A percentile compares a stretch with the other conserved stretches of the same genome.
Conservation (phyloP, 768 basidiomycete species). For the Roridomyces roridus region DNA sequence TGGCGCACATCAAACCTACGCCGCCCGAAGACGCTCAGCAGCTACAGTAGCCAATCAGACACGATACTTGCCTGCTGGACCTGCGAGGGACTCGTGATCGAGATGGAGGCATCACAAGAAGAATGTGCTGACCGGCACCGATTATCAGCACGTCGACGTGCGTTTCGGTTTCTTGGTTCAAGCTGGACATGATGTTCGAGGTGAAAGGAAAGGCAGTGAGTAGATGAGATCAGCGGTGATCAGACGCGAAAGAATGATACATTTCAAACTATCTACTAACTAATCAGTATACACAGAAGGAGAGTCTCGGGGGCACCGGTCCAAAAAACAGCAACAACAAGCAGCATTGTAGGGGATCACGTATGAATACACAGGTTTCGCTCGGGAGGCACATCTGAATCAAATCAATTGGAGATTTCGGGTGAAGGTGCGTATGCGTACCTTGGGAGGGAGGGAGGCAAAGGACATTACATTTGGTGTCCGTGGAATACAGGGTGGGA, state of each 20-base stretch:
- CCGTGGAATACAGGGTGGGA: slow-evolving; percentile 68
- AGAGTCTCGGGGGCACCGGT: not conserved
- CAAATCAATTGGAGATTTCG: too few relatives aligned
- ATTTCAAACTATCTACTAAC: slow-evolving; percentile 11
- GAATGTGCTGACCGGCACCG: slow-evolving; percentile 51
- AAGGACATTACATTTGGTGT: slow-evolving; percentile 30
- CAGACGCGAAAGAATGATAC: too few relatives aligned
- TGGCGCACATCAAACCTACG: slow-evolving; percentile 69
- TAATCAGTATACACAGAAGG: not conserved
- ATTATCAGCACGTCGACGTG: slow-evolving; percentile 65
- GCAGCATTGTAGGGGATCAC: slow-evolving; percentile 8
- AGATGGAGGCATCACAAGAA: too few relatives aligned
- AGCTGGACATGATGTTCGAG: too few relatives aligned
- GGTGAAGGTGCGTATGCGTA: not conserved
- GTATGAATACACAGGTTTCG: not conserved
- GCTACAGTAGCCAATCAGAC: too few relatives aligned
- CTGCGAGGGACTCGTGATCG: slow-evolving; percentile 39
- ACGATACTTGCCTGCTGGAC: slow-evolving; percentile 48
- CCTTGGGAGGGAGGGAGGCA: not conserved
- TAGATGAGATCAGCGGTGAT: too few relatives aligned
- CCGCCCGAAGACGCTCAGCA: too few relatives aligned
- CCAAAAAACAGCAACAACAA: not conserved
- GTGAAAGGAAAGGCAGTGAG: too few relatives aligned
- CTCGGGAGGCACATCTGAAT: not conserved
- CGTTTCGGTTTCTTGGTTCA: too few relatives aligned